These are phyloP conservation scores for Botryotinia narcissicola DNA, from an alignment of 2,329 filamentous ascomycete species.

Conservation along the genomic window DNA sequence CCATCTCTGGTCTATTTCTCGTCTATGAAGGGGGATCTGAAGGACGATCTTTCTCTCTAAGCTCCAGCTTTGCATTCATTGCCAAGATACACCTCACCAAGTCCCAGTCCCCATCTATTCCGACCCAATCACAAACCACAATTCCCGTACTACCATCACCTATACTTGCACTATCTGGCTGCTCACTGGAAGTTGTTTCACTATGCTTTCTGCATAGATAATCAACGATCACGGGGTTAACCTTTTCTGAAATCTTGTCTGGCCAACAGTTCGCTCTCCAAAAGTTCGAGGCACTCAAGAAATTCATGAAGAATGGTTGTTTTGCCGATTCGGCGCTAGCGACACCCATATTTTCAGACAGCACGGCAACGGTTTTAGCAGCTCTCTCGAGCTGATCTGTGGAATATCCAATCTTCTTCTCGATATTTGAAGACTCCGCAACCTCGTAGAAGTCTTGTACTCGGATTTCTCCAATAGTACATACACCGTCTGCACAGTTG, in stretches of 20 bases:
- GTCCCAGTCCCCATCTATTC: slow-evolving; percentile 85
- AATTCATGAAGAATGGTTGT: slow-evolving; percentile 80
- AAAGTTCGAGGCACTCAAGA: slow-evolving; percentile 88
- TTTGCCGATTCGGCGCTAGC: slow-evolving; percentile 28
- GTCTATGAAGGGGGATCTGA: slow-evolving; percentile 1
- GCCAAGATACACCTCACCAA: slow-evolving; percentile 81
- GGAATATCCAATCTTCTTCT: slow-evolving; percentile 73
- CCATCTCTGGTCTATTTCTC: slow-evolving; percentile 2
- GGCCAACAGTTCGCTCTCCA: slow-evolving; percentile 93
- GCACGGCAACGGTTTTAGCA: slow-evolving; percentile 49
- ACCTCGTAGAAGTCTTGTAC: slow-evolving; percentile 97
- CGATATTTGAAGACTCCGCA: slow-evolving; percentile 68
- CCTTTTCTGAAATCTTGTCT: slow-evolving; percentile 80
- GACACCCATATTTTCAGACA: slow-evolving; percentile 42
- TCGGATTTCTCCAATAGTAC: slow-evolving; percentile 69
- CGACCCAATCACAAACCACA: slow-evolving; percentile 92
- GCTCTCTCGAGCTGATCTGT: slow-evolving; percentile 76
- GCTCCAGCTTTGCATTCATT: slow-evolving; percentile 73
- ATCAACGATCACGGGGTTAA: slow-evolving; percentile 74
- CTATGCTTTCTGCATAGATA: slow-evolving; percentile 59
- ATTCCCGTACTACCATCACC: slow-evolving; percentile 80
- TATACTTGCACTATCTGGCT: slow-evolving; percentile 40
- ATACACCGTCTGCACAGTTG: slow-evolving; percentile 75
- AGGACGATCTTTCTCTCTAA: slow-evolving; percentile 35
- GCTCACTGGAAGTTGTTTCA: slow-evolving; percentile 34